Evolutionary conservation across 2,329 filamentous ascomycete species (phyloP).

Genomic region (Phyllosticta citribraziliensis): DNA sequence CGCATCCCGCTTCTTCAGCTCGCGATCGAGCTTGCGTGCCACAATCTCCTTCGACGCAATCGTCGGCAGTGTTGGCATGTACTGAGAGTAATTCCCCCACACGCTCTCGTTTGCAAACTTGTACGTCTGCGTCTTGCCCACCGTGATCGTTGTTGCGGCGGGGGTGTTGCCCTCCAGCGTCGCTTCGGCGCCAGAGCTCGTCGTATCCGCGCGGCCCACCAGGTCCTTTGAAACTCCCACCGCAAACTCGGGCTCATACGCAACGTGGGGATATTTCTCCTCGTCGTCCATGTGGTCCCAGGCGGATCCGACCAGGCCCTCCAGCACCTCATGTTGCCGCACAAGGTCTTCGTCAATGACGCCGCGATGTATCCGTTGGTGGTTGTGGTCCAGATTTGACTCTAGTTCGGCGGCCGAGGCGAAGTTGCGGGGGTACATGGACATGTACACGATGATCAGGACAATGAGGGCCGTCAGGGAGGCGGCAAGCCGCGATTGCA

Average conservation of each 20-base stretch:
- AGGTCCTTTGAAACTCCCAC: conserved; percentile 23
- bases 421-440: conserved; percentile 38
- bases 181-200: conserved; percentile 38
- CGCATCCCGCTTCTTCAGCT: conserved; percentile 11
- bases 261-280: conserved; percentile 17
- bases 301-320: conserved; percentile 19
- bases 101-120: conserved; percentile 51
- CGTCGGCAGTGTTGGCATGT: conserved; percentile 25
- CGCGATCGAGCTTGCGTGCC: neutral
- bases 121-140: conserved; percentile 55
- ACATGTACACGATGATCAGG: conserved; percentile 51
- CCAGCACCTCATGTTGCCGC: conserved; percentile 34
- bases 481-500: conserved; percentile 63
- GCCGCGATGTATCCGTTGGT: conserved; percentile 44
- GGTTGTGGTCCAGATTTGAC: conserved; percentile 37
- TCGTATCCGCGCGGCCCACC: neutral
- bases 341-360: conserved; percentile 35
- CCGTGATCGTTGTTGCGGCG: conserved; percentile 47
- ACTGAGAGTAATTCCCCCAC: conserved; percentile 31
- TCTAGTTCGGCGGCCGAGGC: conserved; percentile 53
- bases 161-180: conserved; percentile 56
- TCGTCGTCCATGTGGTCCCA: conserved; percentile 30
- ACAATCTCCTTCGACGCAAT: conserved; percentile 10
- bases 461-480: conserved; percentile 53
- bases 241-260: conserved; percentile 53